These are phyloP conservation scores for Stylonectria norvegica DNA, from an alignment of 2,329 filamentous ascomycete genomes.

Conservation along the genomic window DNA sequence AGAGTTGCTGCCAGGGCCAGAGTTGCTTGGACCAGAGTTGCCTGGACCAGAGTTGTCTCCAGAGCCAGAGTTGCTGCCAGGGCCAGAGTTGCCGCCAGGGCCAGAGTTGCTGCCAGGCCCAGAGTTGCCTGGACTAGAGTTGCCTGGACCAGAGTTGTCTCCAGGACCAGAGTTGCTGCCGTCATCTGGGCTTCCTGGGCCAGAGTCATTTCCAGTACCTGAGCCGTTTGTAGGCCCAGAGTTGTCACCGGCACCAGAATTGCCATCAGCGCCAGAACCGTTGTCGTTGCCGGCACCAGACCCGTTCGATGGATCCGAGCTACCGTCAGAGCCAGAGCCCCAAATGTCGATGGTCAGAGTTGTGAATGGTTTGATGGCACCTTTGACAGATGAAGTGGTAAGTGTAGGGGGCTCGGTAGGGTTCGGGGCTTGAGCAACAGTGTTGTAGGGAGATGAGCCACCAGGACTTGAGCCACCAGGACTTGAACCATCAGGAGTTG, in stretches of 20 bases:
- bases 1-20: too few species aligned
- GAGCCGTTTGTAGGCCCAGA: conserved; percentile 4
- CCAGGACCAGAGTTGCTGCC: conserved; percentile 13
- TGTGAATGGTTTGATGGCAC: conserved; percentile 30
- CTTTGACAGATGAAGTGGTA: conserved; percentile 9
- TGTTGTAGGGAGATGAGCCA: conserved; percentile 17
- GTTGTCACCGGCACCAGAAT: not conserved
- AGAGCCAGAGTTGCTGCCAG: conserved; percentile 5
- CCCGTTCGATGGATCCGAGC: too few species aligned
- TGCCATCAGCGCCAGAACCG: conserved; percentile 6
- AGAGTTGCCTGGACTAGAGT: conserved; percentile 1
- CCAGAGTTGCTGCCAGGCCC: conserved; percentile 4
- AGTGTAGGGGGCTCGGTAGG: conserved; percentile 25
- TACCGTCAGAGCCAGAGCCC: too few species aligned
- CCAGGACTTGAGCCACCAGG: conserved; percentile 17
- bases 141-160: conserved; percentile 2
- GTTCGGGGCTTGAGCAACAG: conserved; percentile 24
- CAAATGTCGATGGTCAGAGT: conserved; percentile 37
- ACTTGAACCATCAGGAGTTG: not conserved
- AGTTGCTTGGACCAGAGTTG: too few species aligned
- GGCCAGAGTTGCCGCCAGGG: conserved; percentile 1
- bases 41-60: conserved; percentile 9
- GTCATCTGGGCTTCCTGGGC: conserved; percentile 4
- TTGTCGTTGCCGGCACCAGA: conserved; percentile 10
- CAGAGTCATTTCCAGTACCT: conserved; percentile 9